Evolutionary conservation across 2,329 filamentous ascomycete species (phyloP).

Genomic region (Chaetothyriales sp.): DNA sequence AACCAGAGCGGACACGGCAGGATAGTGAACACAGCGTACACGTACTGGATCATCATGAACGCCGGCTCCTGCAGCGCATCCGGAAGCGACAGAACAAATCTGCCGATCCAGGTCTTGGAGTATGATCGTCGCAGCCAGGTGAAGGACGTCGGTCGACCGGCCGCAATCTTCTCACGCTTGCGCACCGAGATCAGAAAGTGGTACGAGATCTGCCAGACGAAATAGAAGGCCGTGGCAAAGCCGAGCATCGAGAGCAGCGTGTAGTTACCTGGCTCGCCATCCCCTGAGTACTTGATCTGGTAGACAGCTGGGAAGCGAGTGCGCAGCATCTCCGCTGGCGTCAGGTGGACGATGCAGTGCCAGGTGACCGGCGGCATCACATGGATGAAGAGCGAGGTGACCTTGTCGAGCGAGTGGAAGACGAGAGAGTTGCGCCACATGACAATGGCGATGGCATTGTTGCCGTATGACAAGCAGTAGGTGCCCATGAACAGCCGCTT

Average conservation of each 20-base stretch:
- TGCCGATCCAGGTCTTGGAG: conserved; percentile 75
- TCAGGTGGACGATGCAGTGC: conserved; percentile 79
- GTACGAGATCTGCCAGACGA: conserved; percentile 81
- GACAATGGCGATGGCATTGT: conserved; percentile 93
- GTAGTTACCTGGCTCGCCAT: conserved; percentile 66
- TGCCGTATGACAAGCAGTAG: conserved; percentile 85
- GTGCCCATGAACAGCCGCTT: conserved; percentile 84
- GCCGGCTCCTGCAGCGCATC: conserved; percentile 63
- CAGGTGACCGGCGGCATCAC: conserved; percentile 95
- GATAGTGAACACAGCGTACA: conserved; percentile 83
- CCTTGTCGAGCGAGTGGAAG: conserved; percentile 96
- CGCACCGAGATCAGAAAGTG: conserved; percentile 93
- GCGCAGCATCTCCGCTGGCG: conserved; percentile 49
- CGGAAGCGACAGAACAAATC: conserved; percentile 65
- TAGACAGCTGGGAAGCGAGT: conserved; percentile 71
- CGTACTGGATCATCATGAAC: conserved; percentile 94
- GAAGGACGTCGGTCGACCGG: conserved; percentile 87
- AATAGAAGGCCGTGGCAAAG: conserved; percentile 88
- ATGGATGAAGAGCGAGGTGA: conserved; percentile 93
- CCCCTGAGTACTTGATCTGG: conserved; percentile 53
- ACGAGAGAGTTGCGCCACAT: conserved; percentile 99
- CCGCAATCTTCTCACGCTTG: conserved; percentile 87
- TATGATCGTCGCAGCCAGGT: conserved; percentile 93
- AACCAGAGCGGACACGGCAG: conserved; percentile 92
- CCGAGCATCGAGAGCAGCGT: conserved; percentile 69